Base-by-base conservation (phyloP, 2,329 filamentous ascomycete genomes). In the Ceratocystis huliohia region DNA sequence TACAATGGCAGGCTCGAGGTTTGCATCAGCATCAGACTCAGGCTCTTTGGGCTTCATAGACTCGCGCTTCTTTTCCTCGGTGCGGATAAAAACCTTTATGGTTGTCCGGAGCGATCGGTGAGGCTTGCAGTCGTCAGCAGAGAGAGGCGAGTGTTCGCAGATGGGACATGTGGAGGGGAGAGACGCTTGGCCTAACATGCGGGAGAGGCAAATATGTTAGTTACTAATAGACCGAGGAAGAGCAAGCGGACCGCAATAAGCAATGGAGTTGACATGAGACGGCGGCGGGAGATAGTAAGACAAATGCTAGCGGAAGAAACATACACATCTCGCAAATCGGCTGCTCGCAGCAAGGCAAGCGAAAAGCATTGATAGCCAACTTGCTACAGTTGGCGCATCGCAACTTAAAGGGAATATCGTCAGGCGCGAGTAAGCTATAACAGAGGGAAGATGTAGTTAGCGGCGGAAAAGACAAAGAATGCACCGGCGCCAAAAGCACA, bases 371-470 rank as follows among this genome's bases (percentile, higher is more conserved):
- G 70, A 96, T 80, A 37, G 91, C 92, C 67, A 97, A 81, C 75
- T 89, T 91, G 78, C 88, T 94, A 78, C 94, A 99, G 71, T 91
- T 89, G 64, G 91, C 91, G 80, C 94, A 99, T 76, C 92, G 88
- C 70, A 99, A 83, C 80, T 96, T 96, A 73, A 92, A 91, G n/a
- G 94, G 94, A 67, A 96, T 91, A 69, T 94, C 90, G 72, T 93
- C 89, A 70, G 88, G 84, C 22, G 84, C 79, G 68, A 96, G 81
- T 63, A 88, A 87, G 75, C 91, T 95, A 73, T 30, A 46, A 59
- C 33, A 57, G 33, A 45, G 15, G 48, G 22, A 64, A 44, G 67
- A 63, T 46, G 13, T 13, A 15, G 69, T 71, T 61, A 66, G 61
- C 45, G 57, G 57, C 2, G 30, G 45, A 33, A 69, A 50, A 70